Evolutionary conservation across 208 protist species (phyloP).

Genomic region (Leishmania gerbilli): DNA sequence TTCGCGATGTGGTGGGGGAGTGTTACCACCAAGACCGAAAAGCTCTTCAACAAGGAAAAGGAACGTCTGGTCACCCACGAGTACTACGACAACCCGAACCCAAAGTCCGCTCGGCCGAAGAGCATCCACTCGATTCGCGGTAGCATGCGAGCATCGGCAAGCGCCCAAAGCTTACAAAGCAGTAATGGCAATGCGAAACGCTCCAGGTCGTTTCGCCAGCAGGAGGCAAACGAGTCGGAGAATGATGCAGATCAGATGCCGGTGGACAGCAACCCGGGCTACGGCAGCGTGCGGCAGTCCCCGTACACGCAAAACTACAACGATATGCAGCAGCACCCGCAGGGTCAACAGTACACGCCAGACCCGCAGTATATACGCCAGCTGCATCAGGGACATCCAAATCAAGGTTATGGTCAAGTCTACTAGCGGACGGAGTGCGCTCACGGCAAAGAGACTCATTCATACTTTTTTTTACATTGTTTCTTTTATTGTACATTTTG

Average conservation of each 20-base stretch:
- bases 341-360: neutral
- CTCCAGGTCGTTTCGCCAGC: constrained; percentile 3
- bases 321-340: constrained; percentile 15
- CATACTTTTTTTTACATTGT: constrained; percentile 11
- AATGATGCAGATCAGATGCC: neutral
- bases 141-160: constrained; percentile 33
- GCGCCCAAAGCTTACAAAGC: neutral
- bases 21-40: constrained; percentile 54
- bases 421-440: neutral
- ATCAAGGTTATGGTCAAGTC: constrained; percentile 14
- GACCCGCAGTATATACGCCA: neutral
- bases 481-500: neutral
- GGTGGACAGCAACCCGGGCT: neutral
- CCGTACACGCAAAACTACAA: constrained; percentile 15
- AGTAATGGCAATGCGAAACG: neutral
- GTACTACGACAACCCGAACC: constrained; percentile 59
- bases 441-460: neutral
- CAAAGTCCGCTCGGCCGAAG: constrained; percentile 36
- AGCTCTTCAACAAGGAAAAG: constrained; percentile 62
- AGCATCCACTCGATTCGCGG: constrained; percentile 50
- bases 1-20: constrained; percentile 69
- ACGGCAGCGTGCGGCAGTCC: constrained; percentile 1
- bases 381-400: constrained; percentile 25
- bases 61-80: constrained; percentile 60
- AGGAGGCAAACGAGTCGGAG: neutral